phyloP scores from a whole-genome alignment of 1,139 yeast genomes.

The Yamadazyma diddensiae region DNA sequence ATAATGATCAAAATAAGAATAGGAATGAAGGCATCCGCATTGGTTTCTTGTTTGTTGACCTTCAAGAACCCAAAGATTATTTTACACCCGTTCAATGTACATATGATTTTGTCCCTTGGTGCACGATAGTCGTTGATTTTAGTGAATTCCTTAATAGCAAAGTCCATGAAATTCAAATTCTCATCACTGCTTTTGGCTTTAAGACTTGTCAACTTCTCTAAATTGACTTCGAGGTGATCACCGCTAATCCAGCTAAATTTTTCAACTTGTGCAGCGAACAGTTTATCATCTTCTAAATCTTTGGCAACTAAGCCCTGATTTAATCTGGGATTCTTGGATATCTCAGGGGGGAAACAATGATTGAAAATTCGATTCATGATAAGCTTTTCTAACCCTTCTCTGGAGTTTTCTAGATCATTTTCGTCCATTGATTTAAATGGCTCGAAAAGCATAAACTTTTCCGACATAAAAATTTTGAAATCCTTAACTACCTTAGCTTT shows the following conservation, averaged over 20 bases:
- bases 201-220: conserved; percentile 24
- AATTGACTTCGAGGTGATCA: conserved; percentile 74
- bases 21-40: conserved; percentile 93
- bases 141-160: conserved; percentile 69
- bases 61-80: conserved; percentile 85
- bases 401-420: conserved; percentile 62
- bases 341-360: conserved; percentile 78
- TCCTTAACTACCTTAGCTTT: conserved; percentile 74
- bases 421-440: conserved; percentile 72
- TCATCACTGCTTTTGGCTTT: conserved; percentile 15
- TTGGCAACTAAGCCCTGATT: conserved; percentile 23
- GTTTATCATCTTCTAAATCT: conserved; percentile 63
- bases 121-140: conserved; percentile 84
- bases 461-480: conserved; percentile 67
- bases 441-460: conserved; percentile 60
- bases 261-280: conserved; percentile 54
- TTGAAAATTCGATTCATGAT: conserved; percentile 83
- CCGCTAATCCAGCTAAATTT: conserved; percentile 76
- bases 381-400: conserved; percentile 90
- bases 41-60: conserved; percentile 65
- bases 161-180: conserved; percentile 57
- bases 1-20: conserved; percentile 75
- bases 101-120: conserved; percentile 91
- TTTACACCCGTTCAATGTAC: conserved; percentile 87
- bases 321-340: conserved; percentile 29